Evolutionary conservation across 148 eudicot genomes (phyloP).

Genomic region (Cornus controversa): DNA sequence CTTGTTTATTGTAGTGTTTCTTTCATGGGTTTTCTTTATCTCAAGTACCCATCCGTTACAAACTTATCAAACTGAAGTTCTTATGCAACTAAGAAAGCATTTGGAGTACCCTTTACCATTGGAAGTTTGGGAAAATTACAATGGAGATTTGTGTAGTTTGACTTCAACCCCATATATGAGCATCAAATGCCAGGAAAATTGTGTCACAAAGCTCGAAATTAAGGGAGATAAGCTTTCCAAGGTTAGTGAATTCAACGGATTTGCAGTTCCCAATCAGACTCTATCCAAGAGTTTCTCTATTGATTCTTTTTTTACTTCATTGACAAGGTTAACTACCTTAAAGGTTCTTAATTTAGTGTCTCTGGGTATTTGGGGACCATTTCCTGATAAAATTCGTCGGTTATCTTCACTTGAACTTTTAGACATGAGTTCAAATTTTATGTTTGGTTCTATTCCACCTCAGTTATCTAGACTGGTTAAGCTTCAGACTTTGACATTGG

Average conservation of each 20-base stretch:
- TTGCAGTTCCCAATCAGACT: slow-evolving; percentile 42
- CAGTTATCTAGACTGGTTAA: slow-evolving; percentile 41
- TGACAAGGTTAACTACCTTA: slow-evolving; percentile 51
- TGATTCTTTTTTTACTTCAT: slow-evolving; percentile 61
- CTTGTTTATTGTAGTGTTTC: slow-evolving; percentile 16
- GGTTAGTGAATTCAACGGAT: slow-evolving; percentile 49
- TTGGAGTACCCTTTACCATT: slow-evolving; percentile 54
- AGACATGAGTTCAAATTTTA: slow-evolving; percentile 61
- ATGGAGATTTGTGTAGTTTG: slow-evolving; percentile 48
- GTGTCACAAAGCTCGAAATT: slow-evolving; percentile 52
- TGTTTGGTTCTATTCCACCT: slow-evolving; percentile 52
- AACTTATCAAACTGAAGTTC: slow-evolving; percentile 43
- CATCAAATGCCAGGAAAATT: slow-evolving; percentile 40
- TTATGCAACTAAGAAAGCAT: slow-evolving; percentile 60
- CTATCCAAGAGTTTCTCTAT: slow-evolving; percentile 56
- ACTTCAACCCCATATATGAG: slow-evolving; percentile 29
- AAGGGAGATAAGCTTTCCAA: slow-evolving; percentile 49
- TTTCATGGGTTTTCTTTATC: slow-evolving; percentile 35
- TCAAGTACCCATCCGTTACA: slow-evolving; percentile 43
- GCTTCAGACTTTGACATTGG: slow-evolving; percentile 47
- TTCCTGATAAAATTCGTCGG: slow-evolving; percentile 61
- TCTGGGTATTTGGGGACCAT: slow-evolving; percentile 68
- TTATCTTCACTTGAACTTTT: slow-evolving; percentile 48
- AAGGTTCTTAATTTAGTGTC: slow-evolving; percentile 58
- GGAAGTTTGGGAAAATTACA: slow-evolving; percentile 38